A percentile compares a stretch with the other conserved stretches of the same genome.
phyloP scores from a whole-genome alignment of 78 protist genomes.

The Dictyostelium firmibasis region DNA sequence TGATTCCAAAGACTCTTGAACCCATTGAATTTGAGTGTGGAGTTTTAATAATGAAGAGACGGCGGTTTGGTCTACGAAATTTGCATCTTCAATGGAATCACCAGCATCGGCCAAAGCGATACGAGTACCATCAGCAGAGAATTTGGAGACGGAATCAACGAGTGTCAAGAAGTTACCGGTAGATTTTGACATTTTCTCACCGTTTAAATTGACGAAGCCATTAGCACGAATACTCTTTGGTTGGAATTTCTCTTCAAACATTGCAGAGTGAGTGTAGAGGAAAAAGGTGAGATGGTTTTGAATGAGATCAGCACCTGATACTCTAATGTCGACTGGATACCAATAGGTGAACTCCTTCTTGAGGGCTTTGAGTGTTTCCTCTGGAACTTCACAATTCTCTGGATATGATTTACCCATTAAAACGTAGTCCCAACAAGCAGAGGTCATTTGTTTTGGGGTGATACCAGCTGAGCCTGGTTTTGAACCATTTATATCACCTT shows the following conservation, averaged over 20 bases:
- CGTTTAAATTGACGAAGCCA: slow-evolving; percentile 96
- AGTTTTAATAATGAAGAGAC: slow-evolving; percentile 91
- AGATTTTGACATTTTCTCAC: slow-evolving; percentile 99
- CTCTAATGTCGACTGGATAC: slow-evolving; percentile 99
- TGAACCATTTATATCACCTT: slow-evolving; percentile 90
- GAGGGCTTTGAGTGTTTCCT: slow-evolving; percentile 83
- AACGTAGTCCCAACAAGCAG: slow-evolving; percentile 87
- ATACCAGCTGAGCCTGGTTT: slow-evolving; percentile 84
- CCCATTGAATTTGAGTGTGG: slow-evolving; percentile 92
- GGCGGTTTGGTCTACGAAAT: slow-evolving; percentile 93
- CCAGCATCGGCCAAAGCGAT: slow-evolving; percentile 99
- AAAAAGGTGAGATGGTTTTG: slow-evolving; percentile 99
- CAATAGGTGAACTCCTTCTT: slow-evolving; percentile 96
- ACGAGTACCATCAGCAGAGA: slow-evolving; percentile 95
- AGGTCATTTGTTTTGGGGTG: slow-evolving; percentile 85
- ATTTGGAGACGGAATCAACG: slow-evolving; percentile 67
- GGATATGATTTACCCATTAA: slow-evolving; percentile 50
- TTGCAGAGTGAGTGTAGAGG: slow-evolving; percentile 99
- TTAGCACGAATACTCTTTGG: slow-evolving; percentile 95
- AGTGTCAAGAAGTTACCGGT: slow-evolving; percentile 99
- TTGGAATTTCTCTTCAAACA: slow-evolving; percentile 88
- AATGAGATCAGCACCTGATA: slow-evolving; percentile 98
- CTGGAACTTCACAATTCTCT: slow-evolving; percentile 43
- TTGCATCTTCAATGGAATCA: slow-evolving; percentile 98
- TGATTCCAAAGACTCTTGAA: slow-evolving; percentile 40